These are phyloP conservation scores for Cymodocea nodosa DNA, from an alignment of 116 monocot species.

Conservation along the genomic window DNA sequence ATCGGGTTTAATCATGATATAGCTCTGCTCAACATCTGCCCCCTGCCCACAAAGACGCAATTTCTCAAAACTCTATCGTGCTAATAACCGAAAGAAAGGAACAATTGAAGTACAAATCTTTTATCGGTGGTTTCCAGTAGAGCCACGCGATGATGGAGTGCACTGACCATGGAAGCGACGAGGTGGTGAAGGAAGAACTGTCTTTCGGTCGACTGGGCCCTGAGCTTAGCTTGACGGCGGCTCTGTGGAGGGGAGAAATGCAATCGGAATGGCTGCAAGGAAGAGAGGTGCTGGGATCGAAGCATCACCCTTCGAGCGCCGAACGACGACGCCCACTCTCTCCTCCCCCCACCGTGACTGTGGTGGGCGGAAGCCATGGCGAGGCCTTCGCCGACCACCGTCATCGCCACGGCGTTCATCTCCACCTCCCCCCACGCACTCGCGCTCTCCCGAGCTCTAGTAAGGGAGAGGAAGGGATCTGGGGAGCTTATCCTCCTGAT, in stretches of 20 bases:
- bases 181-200: slow-evolving; percentile 14
- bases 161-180: slow-evolving; percentile 11
- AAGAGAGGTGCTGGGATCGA: not conserved
- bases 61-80: not conserved
- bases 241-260: not conserved
- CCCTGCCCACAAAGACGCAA: slow-evolving; percentile 16
- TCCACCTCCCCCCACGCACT: not conserved
- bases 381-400: not conserved
- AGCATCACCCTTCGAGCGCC: not conserved
- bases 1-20: slow-evolving; percentile 93
- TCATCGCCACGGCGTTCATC: not conserved
- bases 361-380: not conserved
- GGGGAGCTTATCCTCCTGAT: too few relatives aligned
- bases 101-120: not conserved
- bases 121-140: too few relatives aligned
- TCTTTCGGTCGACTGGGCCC: not conserved
- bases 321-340: not conserved
- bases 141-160: slow-evolving; percentile 9
- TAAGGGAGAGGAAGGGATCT: too few relatives aligned
- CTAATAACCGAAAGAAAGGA: too few relatives aligned
- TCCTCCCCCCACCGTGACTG: not conserved
- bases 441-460: too few relatives aligned
- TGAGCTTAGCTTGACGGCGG: not conserved
- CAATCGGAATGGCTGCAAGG: not conserved
- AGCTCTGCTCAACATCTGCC: slow-evolving; percentile 52